Evolutionary conservation across 2,329 filamentous ascomycete species (phyloP).

Genomic region (Alternaria sp.): DNA sequence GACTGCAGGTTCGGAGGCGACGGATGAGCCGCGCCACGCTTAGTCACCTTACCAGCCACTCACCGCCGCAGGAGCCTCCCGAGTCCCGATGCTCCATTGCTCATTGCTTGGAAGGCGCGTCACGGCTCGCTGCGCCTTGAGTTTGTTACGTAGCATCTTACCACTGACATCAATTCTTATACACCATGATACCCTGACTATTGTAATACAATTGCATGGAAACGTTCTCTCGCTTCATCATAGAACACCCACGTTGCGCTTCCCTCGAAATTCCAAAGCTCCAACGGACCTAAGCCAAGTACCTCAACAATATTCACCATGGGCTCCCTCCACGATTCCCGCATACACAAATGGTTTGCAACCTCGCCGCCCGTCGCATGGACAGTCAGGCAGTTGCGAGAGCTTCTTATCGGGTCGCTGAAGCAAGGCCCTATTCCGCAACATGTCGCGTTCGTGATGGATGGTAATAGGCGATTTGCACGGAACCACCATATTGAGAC

Average conservation of each 20-base stretch:
- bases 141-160: conserved; percentile 43
- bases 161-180: conserved; percentile 37
- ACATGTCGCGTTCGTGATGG: conserved; percentile 99
- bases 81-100: conserved; percentile 31
- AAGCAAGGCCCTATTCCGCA: conserved; percentile 90
- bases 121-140: conserved; percentile 43
- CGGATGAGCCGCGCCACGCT: conserved; percentile 23
- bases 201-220: conserved; percentile 10
- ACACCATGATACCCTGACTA: conserved; percentile 27
- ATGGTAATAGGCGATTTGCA: conserved; percentile 94
- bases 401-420: conserved; percentile 86
- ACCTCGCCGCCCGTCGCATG: conserved; percentile 93
- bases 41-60: conserved; percentile 25
- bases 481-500: conserved; percentile 92
- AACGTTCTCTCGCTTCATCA: background rate
- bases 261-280: conserved; percentile 18
- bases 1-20: conserved; percentile 19
- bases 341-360: conserved; percentile 77
- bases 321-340: conserved; percentile 66
- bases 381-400: conserved; percentile 78
- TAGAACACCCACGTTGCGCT: conserved; percentile 1
- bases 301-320: conserved; percentile 36
- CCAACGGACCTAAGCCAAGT: conserved; percentile 22
- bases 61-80: conserved; percentile 17
- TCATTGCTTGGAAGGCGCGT: conserved; percentile 42